Percentiles rank a stretch among this genome's conserved stretches.
Conservation (phyloP, 257 asterid genomes). For the Linaria vulgaris region DNA sequence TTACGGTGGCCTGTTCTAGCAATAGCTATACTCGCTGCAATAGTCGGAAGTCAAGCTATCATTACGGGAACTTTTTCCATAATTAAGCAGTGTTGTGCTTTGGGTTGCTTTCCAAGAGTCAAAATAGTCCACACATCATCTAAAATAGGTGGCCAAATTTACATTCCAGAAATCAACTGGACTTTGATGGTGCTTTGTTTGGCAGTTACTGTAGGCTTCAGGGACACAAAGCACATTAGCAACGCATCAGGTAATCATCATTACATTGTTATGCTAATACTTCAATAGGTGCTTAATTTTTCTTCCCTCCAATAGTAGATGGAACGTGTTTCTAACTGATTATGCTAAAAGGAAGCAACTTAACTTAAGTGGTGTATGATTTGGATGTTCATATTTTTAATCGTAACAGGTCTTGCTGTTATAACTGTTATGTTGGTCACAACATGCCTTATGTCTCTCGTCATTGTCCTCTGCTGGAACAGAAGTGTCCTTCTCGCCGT, state of each 20-base stretch:
- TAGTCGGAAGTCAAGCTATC: conserved; percentile 37
- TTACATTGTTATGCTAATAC: background rate
- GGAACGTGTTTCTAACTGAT: too few relatives aligned
- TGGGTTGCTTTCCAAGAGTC: conserved; percentile 38
- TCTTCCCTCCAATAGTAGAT: too few relatives aligned
- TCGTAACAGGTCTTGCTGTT: conserved; percentile 29
- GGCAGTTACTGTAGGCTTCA: conserved; percentile 36
- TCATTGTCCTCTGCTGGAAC: conserved; percentile 35
- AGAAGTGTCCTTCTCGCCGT: conserved; percentile 25
- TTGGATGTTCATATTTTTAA: background rate
- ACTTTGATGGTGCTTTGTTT: conserved; percentile 32
- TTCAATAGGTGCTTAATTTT: too few relatives aligned
- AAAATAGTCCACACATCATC: conserved; percentile 34
- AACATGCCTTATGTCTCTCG: conserved; percentile 37
- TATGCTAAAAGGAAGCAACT: too few relatives aligned
- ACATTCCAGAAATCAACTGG: conserved; percentile 40
- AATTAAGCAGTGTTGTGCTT: conserved; percentile 31
- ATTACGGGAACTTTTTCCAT: conserved; percentile 35
- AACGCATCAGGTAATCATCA: conserved; percentile 29
- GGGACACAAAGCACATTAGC: conserved; percentile 31
- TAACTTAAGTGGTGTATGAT: background rate
- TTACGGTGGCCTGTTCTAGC: conserved; percentile 34
- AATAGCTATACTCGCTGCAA: conserved; percentile 35
- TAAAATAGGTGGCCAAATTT: conserved; percentile 33
- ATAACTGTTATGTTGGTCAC: conserved; percentile 38